Evolutionary conservation across 352 stramenopile species (phyloP), one percentile per base, ranked within the genome.

Genomic region (Aphanomyces astaci): DNA sequence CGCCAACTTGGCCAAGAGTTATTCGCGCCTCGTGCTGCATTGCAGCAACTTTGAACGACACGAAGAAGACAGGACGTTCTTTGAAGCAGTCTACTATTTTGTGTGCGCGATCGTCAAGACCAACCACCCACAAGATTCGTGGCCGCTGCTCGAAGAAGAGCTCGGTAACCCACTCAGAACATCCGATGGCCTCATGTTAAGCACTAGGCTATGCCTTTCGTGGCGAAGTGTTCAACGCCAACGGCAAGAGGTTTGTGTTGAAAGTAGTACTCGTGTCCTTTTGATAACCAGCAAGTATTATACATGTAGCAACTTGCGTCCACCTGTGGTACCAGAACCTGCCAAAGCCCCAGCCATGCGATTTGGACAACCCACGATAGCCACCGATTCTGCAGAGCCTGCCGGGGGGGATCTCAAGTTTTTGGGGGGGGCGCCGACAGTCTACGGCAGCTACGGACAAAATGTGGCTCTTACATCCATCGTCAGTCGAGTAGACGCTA

Each of bases 41-140:
- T 90, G 82, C 74, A 93, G 81, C 78, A 93, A 90, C 71, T 88
- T 82, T 60, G 83, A 92, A 73, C 84, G 86, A 53, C 81, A 90
- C 72, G 89, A 90, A 66, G 80, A 93, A 49, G 84, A 93, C 76
- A 77, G 89, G 64, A 76, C 72, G 45, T 90, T 91, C 71, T 91
- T 93, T 60, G 84, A 93, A 70, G 85, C 78, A 54, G 71, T 93
- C 64, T 91, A 90, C 64, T 90, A 85, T 63, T 90, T 90, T 64
- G 74, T 89, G 27, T 89, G 80, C 55, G 79, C 82, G 0, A 80
- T 89, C 15, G 79, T 82, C 45, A 91, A 93, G 62, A 73, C 90
- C 32, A 76, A 77, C n/a, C 73, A 90, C 11, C 64, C 75, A 13
- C 40, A 70, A 0, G 78, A 86, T 17, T 73, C 84, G 63, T 93